These are phyloP conservation scores for Aspergillus sp. DNA, from an alignment of 2,329 filamentous ascomycete genomes.

Conservation along the genomic window DNA sequence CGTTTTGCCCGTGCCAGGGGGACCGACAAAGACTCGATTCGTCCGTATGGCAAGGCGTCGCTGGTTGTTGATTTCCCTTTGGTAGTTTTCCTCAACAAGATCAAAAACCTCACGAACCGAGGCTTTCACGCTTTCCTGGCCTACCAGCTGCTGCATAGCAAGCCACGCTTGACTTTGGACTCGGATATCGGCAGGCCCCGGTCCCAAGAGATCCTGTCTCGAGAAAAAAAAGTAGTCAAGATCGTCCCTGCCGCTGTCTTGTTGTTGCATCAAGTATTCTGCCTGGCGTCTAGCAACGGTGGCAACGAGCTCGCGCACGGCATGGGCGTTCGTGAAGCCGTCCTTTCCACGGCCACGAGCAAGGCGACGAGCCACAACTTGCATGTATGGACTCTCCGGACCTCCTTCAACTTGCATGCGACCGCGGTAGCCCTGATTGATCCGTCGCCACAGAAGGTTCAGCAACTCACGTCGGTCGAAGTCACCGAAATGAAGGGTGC, in stretches of 20 bases:
- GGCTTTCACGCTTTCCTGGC: constrained; percentile 15
- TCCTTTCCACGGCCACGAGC: constrained; percentile 12
- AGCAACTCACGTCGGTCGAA: constrained; percentile 14
- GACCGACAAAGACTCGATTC: constrained; percentile 18
- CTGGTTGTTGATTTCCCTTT: constrained; percentile 17
- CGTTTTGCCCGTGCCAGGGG: constrained; percentile 19
- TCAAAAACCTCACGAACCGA: constrained; percentile 15
- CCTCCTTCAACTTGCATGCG: constrained; percentile 21
- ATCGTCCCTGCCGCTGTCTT: constrained; percentile 15
- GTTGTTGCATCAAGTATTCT: constrained; percentile 12
- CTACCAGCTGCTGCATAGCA: constrained; percentile 15
- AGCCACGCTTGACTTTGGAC: constrained; percentile 15
- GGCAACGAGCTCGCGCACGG: constrained; percentile 15
- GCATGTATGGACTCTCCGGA: constrained; percentile 18
- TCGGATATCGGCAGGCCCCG: constrained; percentile 11
- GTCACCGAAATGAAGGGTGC: constrained; percentile 16
- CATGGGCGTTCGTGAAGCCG: constrained; percentile 16
- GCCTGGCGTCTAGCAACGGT: constrained; percentile 16
- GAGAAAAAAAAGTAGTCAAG: constrained; percentile 20
- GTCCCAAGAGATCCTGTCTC: constrained; percentile 17
- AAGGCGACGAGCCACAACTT: constrained; percentile 17
- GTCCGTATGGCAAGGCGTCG: constrained; percentile 13
- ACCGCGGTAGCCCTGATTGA: constrained; percentile 13
- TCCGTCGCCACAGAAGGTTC: constrained; percentile 11
- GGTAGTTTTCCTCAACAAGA: constrained; percentile 16